phyloP scores from a whole-genome alignment of 352 stramenopile species.

The Lagenidium sp. region DNA sequence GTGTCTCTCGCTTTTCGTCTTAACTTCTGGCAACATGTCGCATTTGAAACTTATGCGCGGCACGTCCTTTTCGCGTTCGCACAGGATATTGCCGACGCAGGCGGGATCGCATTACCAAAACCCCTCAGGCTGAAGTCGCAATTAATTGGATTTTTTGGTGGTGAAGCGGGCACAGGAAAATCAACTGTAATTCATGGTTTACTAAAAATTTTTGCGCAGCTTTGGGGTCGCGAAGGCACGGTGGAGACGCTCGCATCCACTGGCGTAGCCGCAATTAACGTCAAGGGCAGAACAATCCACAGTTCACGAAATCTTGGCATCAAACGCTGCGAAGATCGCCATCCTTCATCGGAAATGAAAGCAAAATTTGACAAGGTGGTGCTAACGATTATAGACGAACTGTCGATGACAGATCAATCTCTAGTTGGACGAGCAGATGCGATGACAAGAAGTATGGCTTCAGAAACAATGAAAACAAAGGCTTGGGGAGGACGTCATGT shows the following conservation, averaged over 20 bases:
- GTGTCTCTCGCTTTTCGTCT: conserved; percentile 6
- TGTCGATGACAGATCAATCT: conserved; percentile 14
- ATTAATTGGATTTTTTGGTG: conserved; percentile 8
- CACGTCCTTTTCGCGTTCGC: conserved; percentile 15
- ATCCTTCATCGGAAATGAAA: conserved; percentile 12
- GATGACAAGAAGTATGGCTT: conserved; percentile 8
- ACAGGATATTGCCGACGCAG: no score
- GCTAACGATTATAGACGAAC: conserved; percentile 16
- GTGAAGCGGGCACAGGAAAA: conserved; percentile 16
- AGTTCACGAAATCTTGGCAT: conserved; percentile 11
- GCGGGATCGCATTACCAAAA: no score
- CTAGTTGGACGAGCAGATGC: conserved; percentile 10
- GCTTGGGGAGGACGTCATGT: conserved; percentile 14
- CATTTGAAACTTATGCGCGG: conserved; percentile 13
- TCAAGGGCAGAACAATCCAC: conserved; percentile 14
- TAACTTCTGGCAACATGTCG: conserved; percentile 21
- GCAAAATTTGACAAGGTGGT: conserved; percentile 1
- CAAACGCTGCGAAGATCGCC: background rate
- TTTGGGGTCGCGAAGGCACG: conserved; percentile 1
- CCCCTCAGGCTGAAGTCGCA: conserved; percentile 8
- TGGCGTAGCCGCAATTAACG: conserved; percentile 6
- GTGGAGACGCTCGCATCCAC: conserved; percentile 10
- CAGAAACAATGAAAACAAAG: no score
- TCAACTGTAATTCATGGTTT: conserved; percentile 13
- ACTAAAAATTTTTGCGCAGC: conserved; percentile 1